Evolutionary conservation across 257 asterid genomes (phyloP).

Genomic region (Nicotiana obtusifolia): DNA sequence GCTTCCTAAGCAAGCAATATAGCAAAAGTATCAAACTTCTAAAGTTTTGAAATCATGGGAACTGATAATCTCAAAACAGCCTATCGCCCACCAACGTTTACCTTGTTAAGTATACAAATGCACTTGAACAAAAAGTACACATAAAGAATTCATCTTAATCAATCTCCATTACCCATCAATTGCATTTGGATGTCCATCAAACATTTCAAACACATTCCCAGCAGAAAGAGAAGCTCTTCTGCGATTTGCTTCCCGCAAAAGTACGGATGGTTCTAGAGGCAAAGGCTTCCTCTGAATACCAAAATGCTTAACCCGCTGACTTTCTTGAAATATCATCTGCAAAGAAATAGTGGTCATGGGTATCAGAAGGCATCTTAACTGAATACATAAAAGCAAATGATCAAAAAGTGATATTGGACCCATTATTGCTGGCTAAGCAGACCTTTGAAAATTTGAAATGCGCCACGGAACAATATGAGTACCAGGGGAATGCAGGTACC

Average conservation of each 20-base stretch:
- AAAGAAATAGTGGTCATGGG: neutral
- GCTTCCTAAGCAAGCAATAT: neutral
- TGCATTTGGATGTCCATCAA: slow-evolving; percentile 64
- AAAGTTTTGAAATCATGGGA: neutral
- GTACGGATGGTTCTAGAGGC: slow-evolving; percentile 95
- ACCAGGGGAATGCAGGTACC: neutral
- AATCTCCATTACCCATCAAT: slow-evolving; percentile 56
- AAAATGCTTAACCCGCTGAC: slow-evolving; percentile 67
- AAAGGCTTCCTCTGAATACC: slow-evolving; percentile 95
- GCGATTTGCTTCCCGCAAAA: slow-evolving; percentile 95
- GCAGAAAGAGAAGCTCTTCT: slow-evolving; percentile 98
- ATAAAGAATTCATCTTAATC: slow-evolving; percentile 13
- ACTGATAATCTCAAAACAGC: neutral
- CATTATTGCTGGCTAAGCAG: slow-evolving; percentile 4
- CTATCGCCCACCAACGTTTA: neutral
- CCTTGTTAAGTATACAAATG: neutral
- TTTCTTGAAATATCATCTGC: slow-evolving; percentile 88
- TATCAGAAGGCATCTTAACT: neutral
- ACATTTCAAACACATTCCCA: slow-evolving; percentile 80
- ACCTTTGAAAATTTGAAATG: neutral
- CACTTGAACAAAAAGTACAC: neutral
- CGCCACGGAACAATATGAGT: neutral
- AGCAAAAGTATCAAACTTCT: neutral
- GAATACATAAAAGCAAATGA: slow-evolving; percentile 2
- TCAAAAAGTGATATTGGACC: neutral